Base-by-base conservation (phyloP, 2,329 filamentous ascomycete species). In the Alternaria burnsii region DNA sequence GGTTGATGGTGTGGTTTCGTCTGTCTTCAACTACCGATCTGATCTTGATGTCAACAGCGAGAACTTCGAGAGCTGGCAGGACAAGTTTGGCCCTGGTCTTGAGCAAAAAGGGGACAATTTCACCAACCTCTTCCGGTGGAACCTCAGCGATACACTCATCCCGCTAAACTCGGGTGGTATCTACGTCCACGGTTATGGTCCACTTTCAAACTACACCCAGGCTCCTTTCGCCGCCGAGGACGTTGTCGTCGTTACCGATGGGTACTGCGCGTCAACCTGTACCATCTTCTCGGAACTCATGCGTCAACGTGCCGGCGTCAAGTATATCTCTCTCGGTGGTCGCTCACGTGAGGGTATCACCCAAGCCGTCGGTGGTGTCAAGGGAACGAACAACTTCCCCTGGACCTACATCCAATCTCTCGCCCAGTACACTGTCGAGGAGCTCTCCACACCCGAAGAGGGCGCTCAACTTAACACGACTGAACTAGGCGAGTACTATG, bases 261-360 rank as follows among this genome's bases (percentile, higher is more conserved):
- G 87, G 24, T 79, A 79, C 59, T 90, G 88, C 71, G 83, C 81
- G 11, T 88, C 86, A 0, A 87, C 88, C 3, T 90, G 88, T 73
- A 83, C 86, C 30, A 78, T 87, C 41, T 87, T 89, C 71, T 79
- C 80, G 12, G 82, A 87, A 44, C 79, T 88, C 24, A 82, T 89
- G 80, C 81, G 82, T 7, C 75, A 80, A 59, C 79, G 82, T 58
- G 81, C 80, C 32, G 83, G 84, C 22, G 84, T 90, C 2, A 84
- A 84, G 63, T 85, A 84, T 36, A 81, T 90, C 46, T 82, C 82
- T 1, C 79, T 88, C 24, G 89, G 89, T 10, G 89, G 89, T 2
- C 84, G 86, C 1, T 85, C 88, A 0, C 76, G 78, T 11, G 68
- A 80, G 0, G 79, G 78, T 4, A 83, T 84, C 0, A 90, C 89